A percentile compares a stretch with the other conserved stretches of the same genome.
phyloP scores from a whole-genome alignment of 2,329 filamentous ascomycete species.

The Diaporthe citrichinensis region DNA sequence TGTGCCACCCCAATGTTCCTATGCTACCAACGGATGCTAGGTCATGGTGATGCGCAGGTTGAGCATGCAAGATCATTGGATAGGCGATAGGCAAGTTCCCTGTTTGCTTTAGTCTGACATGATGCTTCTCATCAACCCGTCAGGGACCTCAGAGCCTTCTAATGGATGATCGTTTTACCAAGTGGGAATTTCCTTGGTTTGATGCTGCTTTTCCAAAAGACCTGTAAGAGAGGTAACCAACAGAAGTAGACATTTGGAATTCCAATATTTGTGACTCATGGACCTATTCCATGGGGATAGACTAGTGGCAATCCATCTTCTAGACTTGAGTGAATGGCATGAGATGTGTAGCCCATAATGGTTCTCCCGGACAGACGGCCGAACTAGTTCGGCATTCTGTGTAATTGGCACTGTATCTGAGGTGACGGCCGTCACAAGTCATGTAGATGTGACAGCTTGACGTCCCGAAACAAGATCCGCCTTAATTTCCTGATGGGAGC shows the following conservation, averaged over 20 bases:
- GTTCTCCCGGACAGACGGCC: neutral
- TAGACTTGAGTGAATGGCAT: neutral
- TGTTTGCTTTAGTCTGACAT: neutral
- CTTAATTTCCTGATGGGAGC: constrained; percentile 11
- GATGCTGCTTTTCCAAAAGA: neutral
- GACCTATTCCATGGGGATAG: too few relatives aligned
- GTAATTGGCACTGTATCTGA: constrained; percentile 7
- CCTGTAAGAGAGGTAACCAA: neutral
- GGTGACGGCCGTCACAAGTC: neutral
- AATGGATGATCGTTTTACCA: neutral
- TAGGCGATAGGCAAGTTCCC: neutral
- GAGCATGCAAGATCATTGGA: neutral
- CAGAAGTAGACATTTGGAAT: neutral
- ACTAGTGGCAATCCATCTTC: neutral
- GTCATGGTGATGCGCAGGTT: neutral
- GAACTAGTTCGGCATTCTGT: neutral
- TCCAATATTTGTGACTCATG: neutral
- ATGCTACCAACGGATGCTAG: neutral
- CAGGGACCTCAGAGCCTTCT: neutral
- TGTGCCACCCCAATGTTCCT: neutral
- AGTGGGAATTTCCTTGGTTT: neutral
- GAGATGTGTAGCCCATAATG: neutral
- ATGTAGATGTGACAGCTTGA: constrained; percentile 17
- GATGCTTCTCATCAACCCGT: neutral
- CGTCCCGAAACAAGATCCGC: constrained; percentile 7